phyloP scores from a whole-genome alignment of 2,329 filamentous ascomycete genomes.

The Pseudopithomyces maydicus region DNA sequence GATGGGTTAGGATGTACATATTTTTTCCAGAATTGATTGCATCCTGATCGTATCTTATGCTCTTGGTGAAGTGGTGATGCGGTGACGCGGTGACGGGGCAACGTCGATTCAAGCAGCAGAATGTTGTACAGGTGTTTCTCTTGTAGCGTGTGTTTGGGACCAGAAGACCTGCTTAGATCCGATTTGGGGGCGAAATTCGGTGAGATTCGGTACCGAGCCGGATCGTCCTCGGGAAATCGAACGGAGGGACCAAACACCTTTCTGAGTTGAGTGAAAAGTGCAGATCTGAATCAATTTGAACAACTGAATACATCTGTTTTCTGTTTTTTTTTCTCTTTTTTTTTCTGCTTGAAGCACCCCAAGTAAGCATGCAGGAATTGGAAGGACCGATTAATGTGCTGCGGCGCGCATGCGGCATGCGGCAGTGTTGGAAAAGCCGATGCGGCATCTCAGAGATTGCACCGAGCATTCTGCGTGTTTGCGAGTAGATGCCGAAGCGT shows the following conservation, averaged over 20 bases:
- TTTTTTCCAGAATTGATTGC: constrained; percentile 20
- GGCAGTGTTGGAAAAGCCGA: constrained; percentile 5
- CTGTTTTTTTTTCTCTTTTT: too few species aligned
- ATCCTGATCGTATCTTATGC: constrained; percentile 13
- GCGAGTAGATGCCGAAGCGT: not conserved
- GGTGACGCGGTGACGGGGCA: too few species aligned
- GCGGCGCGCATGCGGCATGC: constrained; percentile 7
- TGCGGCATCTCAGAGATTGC: constrained; percentile 11
- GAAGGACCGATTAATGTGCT: not conserved
- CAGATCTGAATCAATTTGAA: not conserved
- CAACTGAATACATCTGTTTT: too few species aligned
- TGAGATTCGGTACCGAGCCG: constrained; percentile 11
- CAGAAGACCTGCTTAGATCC: not conserved
- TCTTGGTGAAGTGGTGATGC: not conserved
- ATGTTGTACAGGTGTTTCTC: too few species aligned
- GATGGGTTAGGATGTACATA: constrained; percentile 23
- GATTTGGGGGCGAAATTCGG: constrained; percentile 15
- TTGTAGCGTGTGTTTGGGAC: too few species aligned
- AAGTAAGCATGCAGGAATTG: not conserved
- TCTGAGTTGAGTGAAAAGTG: not conserved
- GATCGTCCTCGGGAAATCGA: not conserved
- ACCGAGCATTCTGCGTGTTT: not conserved
- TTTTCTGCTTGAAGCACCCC: not conserved
- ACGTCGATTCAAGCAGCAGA: too few species aligned
- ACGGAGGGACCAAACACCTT: not conserved